A percentile compares a stretch with the other conserved stretches of the same genome.
These are phyloP conservation scores for Neonectria hederae DNA, from an alignment of 2,329 filamentous ascomycete species.

Conservation along the genomic window DNA sequence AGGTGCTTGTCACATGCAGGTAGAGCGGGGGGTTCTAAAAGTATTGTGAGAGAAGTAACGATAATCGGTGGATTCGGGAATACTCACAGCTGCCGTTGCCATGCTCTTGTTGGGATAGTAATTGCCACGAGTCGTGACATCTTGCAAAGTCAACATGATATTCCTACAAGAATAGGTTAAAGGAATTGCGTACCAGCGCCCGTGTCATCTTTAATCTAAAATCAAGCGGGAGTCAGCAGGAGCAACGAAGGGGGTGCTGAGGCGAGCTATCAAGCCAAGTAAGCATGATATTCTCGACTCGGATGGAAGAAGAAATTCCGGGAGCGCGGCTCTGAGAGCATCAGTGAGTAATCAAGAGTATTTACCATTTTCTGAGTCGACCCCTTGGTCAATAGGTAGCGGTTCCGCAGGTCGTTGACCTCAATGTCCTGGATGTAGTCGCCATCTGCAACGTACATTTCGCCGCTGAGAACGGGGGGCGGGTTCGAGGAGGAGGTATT, in stretches of 20 bases:
- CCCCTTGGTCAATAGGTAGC: slow-evolving; percentile 96
- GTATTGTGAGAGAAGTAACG: slow-evolving; percentile 14
- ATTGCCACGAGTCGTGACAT: slow-evolving; percentile 97
- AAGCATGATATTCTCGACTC: slow-evolving; percentile 74
- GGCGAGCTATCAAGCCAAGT: slow-evolving; percentile 73
- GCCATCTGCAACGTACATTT: slow-evolving; percentile 94
- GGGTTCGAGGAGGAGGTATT: slow-evolving; percentile 44
- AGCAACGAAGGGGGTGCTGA: slow-evolving; percentile 76
- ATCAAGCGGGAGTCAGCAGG: slow-evolving; percentile 94
- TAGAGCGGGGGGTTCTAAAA: slow-evolving; percentile 88
- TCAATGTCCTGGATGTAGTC: slow-evolving; percentile 99
- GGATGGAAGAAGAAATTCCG: slow-evolving; percentile 50
- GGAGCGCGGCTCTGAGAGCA: slow-evolving; percentile 47
- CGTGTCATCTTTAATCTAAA: slow-evolving; percentile 99
- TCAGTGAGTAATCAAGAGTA: slow-evolving; percentile 63
- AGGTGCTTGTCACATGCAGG: slow-evolving; percentile 93
- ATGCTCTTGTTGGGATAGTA: slow-evolving; percentile 98
- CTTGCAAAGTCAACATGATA: slow-evolving; percentile 72
- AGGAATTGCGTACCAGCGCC: slow-evolving; percentile 89
- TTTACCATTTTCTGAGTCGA: slow-evolving; percentile 99
- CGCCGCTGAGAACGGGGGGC: slow-evolving; percentile 75
- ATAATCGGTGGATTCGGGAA: not conserved
- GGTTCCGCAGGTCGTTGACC: slow-evolving; percentile 96
- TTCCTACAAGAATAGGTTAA: slow-evolving; percentile 52
- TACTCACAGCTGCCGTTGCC: slow-evolving; percentile 88